These are phyloP conservation scores for Thelonectria discophora DNA, from an alignment of 2,329 filamentous ascomycete species.

Conservation along the genomic window DNA sequence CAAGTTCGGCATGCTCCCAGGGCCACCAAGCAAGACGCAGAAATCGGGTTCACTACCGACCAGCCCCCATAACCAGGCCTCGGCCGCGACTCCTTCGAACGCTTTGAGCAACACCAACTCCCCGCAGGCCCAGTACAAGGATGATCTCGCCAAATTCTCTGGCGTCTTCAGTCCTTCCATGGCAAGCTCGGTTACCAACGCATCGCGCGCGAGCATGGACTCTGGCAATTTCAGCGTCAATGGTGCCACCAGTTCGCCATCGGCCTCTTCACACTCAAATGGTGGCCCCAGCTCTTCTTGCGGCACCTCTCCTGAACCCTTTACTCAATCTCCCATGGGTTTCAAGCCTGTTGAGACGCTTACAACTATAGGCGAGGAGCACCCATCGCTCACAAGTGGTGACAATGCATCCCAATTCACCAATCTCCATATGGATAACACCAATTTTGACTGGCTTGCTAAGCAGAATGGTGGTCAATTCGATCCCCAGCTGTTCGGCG, in stretches of 20 bases:
- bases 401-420: constrained; percentile 47
- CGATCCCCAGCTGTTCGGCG: constrained; percentile 89
- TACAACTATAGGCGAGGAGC: constrained; percentile 73
- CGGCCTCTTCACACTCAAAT: constrained; percentile 69
- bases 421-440: constrained; percentile 55
- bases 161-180: constrained; percentile 68
- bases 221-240: constrained; percentile 58
- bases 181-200: constrained; percentile 55
- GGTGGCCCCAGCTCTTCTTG: constrained; percentile 71
- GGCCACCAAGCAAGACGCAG: constrained; percentile 49
- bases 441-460: constrained; percentile 76
- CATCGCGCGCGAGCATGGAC: constrained; percentile 61
- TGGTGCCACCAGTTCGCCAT: constrained; percentile 70
- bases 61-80: constrained; percentile 42
- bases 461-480: constrained; percentile 87
- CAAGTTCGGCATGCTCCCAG: constrained; percentile 81
- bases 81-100: constrained; percentile 41
- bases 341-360: constrained; percentile 70
- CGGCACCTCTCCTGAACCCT: constrained; percentile 81
- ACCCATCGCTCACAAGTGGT: constrained; percentile 53
- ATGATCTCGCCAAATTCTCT: constrained; percentile 64
- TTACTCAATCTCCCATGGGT: constrained; percentile 74
- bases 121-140: constrained; percentile 49
- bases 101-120: constrained; percentile 42
- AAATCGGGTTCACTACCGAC: constrained; percentile 44